Evolutionary conservation across 805 yeast species (phyloP), one percentile per base, ranked within the genome.

Genomic region (Starmerella apicola): DNA sequence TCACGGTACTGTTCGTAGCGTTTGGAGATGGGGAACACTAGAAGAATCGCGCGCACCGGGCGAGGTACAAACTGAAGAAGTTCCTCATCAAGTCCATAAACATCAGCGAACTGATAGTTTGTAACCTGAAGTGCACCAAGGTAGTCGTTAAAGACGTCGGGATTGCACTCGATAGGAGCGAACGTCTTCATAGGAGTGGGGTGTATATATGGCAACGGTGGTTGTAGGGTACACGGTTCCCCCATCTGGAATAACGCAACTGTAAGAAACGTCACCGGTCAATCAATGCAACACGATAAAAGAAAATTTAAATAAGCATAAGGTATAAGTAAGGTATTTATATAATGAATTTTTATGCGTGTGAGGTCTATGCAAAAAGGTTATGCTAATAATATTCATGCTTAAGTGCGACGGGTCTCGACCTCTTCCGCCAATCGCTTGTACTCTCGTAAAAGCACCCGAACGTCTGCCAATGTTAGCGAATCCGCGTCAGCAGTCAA

Each of bases 61-160:
- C 85, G 68, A 12, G 95, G 95, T 33, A 85, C 60, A 49, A 86
- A 78, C 5, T 78, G 74, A 29, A 86, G 60, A 42, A 86, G 60
- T n/a, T 81, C 94, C 1, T 78, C 76, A 43, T 86, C 96, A n/a
- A 88, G 60, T 0, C 95, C 81, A 56, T 74, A 85, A 2, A 88
- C 79, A 54, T 88, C 98, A 40, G 71, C 74, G 59, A 84, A 88
- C 12, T 76, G 65, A 2, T 69, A 56, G 1, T 74, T 70, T 0
- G 75, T 56, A 4, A 86, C 63, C 0, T 96, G 96, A 30, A 91
- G 57, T 19, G 68, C 67, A 24, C 62, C 66, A 2, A 85, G 81
- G 51, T 84, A 76, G 0, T 64, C 64, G 7, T 80, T 72, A 63
- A 88, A 86, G 5, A 88, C 74, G 8, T 70, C 78, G 0, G 98